Base-by-base conservation (phyloP, 2,329 filamentous ascomycete species). In the Lecanicillium sp. region DNA sequence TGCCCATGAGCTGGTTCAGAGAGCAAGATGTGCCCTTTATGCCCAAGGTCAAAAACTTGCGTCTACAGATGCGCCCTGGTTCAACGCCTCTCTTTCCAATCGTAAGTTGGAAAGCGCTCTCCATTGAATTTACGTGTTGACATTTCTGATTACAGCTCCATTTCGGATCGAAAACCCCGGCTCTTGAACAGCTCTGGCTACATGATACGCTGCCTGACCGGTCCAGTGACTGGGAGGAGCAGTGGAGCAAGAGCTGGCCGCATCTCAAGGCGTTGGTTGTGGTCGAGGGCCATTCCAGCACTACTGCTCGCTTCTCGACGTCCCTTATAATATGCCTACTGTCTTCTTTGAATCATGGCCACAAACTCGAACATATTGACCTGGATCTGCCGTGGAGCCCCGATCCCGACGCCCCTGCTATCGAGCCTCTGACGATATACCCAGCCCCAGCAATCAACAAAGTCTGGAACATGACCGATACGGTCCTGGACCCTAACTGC, bases 141-240 rank as follows among this genome's bases (percentile, higher is more conserved):
- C 4, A 55, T 56, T 45, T 56, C 45, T 1, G 2, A 4, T 9
- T 20, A 5, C 17, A 67, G 63, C 57, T 63, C 35, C 36, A 42
- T 9, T 15, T 63, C 5, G 57, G 58, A 17, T 20, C 39, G 1
- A 59, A 58, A 32, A 59, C 58, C n/a, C 64, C 61, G 10, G 52
- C 50, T 1, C 33, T 67, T 11, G 57, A 67, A 43, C 64, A 67
- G 40, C 52, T 67, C 3, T 62, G 56, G 53, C 49, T 67, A 26
- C 55, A 55, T 19, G 60, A 61, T 8, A 52, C 61, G 2, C 54
- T 58, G 7, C 51, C 63, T 9, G 51, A 51, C 20, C 32, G 20
- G 2, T 24, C 43, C 8, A 14, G 21, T 39, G 29, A 43, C 26
- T 57, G 51, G 52, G 21, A 42, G 26, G 44, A 56, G 3, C 36